A percentile compares a stretch with the other conserved stretches of the same genome.
Conservation (phyloP, 176 grass and related monocot genomes). For the Eleusine coracana region DNA sequence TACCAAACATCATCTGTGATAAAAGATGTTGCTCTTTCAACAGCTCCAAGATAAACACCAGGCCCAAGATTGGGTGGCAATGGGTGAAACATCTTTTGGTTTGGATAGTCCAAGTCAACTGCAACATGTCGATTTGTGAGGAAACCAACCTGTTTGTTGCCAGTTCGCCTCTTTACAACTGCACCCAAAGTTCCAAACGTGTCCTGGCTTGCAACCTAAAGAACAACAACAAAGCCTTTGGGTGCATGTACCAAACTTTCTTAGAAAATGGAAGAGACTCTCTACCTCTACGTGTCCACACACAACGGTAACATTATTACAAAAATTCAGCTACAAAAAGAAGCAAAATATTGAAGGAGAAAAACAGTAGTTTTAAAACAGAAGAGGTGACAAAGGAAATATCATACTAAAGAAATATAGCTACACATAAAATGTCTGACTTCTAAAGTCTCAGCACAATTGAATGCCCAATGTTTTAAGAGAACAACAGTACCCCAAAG, state of each 20-base stretch:
- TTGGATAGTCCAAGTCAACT: slow-evolving; percentile 96
- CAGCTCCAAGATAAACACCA: slow-evolving; percentile 98
- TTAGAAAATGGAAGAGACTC: no score
- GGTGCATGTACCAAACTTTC: no score
- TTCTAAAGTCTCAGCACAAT: not conserved
- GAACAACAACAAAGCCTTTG: slow-evolving; percentile 1
- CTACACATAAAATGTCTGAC: not conserved
- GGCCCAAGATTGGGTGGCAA: slow-evolving; percentile 95
- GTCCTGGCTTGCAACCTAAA: slow-evolving; percentile 96
- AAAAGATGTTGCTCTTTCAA: slow-evolving; percentile 96
- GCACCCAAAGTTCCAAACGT: slow-evolving; percentile 97
- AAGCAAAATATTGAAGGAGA: not conserved
- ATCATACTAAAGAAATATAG: not conserved
- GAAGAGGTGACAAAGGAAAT: not conserved
- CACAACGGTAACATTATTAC: no score
- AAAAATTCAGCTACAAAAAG: not conserved
- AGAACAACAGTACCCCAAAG: slow-evolving; percentile 15
- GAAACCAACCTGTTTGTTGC: slow-evolving; percentile 97
- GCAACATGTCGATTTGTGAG: slow-evolving; percentile 94
- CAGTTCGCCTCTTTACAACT: slow-evolving; percentile 83
- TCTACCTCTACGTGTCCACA: no score
- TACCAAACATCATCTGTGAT: slow-evolving; percentile 99
- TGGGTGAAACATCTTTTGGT: slow-evolving; percentile 99
- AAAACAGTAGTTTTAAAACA: not conserved
- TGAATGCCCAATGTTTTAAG: not conserved